phyloP scores from a whole-genome alignment of 2,329 filamentous ascomycete genomes.

The Cladophialophora immunda region DNA sequence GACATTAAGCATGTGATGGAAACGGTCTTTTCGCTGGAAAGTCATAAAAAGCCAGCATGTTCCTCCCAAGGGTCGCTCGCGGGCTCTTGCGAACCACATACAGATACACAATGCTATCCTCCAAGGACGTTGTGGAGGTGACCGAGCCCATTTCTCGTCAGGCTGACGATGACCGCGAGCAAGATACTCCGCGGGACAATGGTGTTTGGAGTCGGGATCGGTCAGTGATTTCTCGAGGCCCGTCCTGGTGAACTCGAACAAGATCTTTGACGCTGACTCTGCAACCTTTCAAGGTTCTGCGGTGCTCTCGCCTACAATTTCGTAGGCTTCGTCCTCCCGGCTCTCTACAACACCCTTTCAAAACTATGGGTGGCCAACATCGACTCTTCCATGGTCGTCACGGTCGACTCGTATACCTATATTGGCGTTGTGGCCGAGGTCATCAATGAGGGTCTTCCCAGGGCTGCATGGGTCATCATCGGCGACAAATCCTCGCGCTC shows the following conservation, averaged over 20 bases:
- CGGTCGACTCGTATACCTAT: slow-evolving; percentile 74
- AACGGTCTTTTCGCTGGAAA: neutral
- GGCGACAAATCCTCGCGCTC: slow-evolving; percentile 68
- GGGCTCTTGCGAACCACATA: slow-evolving; percentile 18
- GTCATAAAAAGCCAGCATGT: slow-evolving; percentile 1
- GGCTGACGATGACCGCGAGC: neutral
- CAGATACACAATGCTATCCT: slow-evolving; percentile 26
- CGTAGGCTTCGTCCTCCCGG: slow-evolving; percentile 69
- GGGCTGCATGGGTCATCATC: slow-evolving; percentile 73
- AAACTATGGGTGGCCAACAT: slow-evolving; percentile 78
- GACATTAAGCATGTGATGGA: slow-evolving; percentile 3
- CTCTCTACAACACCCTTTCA: slow-evolving; percentile 71
- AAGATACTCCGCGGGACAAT: neutral
- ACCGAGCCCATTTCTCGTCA: neutral
- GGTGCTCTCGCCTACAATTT: slow-evolving; percentile 71
- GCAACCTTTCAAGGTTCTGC: slow-evolving; percentile 52
- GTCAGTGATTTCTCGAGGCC: slow-evolving; percentile 2
- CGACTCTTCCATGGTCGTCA: slow-evolving; percentile 68
- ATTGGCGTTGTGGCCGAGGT: slow-evolving; percentile 73
- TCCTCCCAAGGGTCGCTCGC: slow-evolving; percentile 2
- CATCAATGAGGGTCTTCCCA: slow-evolving; percentile 75
- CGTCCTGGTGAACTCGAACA: neutral
- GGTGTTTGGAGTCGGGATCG: slow-evolving; percentile 22
- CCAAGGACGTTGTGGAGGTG: slow-evolving; percentile 18
- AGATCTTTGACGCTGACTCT: neutral